Percentiles rank a stretch among this genome's conserved stretches.
Conservation (phyloP, 2,329 filamentous ascomycete genomes). For the Periconia macrospinosa region DNA sequence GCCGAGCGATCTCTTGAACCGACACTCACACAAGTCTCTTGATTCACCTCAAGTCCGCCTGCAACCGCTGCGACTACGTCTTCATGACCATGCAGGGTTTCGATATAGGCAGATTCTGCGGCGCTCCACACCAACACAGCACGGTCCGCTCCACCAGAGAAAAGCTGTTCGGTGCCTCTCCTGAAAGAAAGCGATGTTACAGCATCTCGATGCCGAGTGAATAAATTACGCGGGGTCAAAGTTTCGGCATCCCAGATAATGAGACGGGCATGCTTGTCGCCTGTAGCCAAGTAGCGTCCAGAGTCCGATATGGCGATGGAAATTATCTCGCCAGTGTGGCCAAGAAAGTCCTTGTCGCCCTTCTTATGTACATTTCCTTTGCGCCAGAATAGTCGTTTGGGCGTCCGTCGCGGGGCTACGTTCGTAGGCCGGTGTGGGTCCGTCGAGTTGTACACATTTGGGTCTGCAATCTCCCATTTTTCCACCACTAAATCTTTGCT, state of each 20-base stretch:
- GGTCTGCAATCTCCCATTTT: conserved; percentile 83
- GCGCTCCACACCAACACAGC: conserved; percentile 96
- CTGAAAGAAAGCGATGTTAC: conserved; percentile 85
- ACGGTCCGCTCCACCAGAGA: conserved; percentile 85
- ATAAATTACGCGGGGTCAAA: conserved; percentile 77
- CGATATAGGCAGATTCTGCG: conserved; percentile 88
- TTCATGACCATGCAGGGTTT: conserved; percentile 95
- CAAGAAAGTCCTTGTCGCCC: conserved; percentile 63
- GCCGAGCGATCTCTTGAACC: conserved; percentile 90
- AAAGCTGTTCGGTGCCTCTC: conserved; percentile 84
- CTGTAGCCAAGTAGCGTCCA: conserved; percentile 88
- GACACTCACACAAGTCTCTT: conserved; percentile 88
- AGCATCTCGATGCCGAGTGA: conserved; percentile 88
- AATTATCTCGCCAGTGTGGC: conserved; percentile 80
- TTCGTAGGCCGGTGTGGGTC: conserved; percentile 33
- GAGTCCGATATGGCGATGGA: conserved; percentile 85
- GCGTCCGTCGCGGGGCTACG: conserved; percentile 61
- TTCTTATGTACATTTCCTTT: conserved; percentile 63
- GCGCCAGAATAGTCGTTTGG: conserved; percentile 63
- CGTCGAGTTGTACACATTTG: conserved; percentile 25
- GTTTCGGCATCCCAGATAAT: conserved; percentile 86
- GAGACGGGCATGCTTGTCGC: conserved; percentile 79
- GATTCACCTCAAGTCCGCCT: conserved; percentile 58
- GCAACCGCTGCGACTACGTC: conserved; percentile 85
- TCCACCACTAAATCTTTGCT: conserved; percentile 82